Base-by-base conservation (phyloP, 805 yeast genomes). In the Naumovozyma dairenensis region DNA sequence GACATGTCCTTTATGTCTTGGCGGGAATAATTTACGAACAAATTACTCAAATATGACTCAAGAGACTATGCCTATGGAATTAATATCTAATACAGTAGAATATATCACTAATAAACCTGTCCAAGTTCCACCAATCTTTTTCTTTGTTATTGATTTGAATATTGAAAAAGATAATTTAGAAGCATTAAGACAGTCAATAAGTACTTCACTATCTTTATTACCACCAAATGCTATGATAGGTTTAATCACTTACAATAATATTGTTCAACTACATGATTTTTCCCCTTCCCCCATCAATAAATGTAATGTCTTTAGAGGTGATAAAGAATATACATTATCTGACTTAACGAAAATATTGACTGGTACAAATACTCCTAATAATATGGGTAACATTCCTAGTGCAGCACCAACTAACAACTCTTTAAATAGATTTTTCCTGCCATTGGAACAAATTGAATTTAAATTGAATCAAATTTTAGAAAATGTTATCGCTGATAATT, bases 161-260 rank as follows among this genome's bases (percentile, higher is more conserved):
- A 89, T 87, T 60, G 94, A 86, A 51, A 78, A 74, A 37, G 96
- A 86, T 47, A 86, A 84, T 53, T 67, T 87, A 49, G 74, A 76
- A 53, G 82, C 94, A 2, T 68, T 87, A 59, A 84, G 82, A 51
- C 93, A 83, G 46, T 69, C 89, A 21, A 68, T 86, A 50, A 71
- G 82, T 32, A 71, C 81, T 35, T 76, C 92, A 2, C 66, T 87
- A 46, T 70, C 81, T 32, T 62, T 83, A 48, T 71, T 89, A 50
- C 97, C 97, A 12, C 92, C 93, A 27, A 85, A 87, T 48, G 83
- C 94, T 2, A 67, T 86, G 34, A 75, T 87, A 35, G 96, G 96
- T 28, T 69, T 87, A 48, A 72, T 87, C 51, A 84, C 96, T 10
- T 58, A 53, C 32, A 96, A 95, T 35, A 83, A 93, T 20, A 86